Evolutionary conservation across 2,329 filamentous ascomycete species (phyloP), one percentile per base, ranked within the genome.

Genomic region (Epichloe glyceriae): DNA sequence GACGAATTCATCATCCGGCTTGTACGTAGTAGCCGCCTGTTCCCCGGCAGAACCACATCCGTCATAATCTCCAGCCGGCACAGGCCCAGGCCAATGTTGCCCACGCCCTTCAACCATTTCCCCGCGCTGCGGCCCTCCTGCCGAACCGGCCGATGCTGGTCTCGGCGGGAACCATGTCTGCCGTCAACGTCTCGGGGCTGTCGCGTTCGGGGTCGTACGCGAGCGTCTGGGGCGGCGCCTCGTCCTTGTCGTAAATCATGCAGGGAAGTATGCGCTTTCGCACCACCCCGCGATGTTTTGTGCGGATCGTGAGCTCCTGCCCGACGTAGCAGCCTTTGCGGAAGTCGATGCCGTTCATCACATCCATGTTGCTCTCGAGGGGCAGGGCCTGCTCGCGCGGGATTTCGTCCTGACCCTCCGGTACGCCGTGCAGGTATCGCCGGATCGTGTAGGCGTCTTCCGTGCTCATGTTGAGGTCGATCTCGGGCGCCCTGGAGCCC

Each of bases 301-400:
- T 98, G 41, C 93, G 84, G 57, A 97, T 95, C 1, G 93, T 97
- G 56, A 98, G 76, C 67, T 98, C 93, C 69, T 98, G 93, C 0
- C 93, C 93, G 7, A 97, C 81, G 67, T 98, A 98, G 69, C 93
- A 98, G 7, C 93, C 93, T 71, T 98, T 98, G 62, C 82, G 82
- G 71, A 93, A 98, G 68, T 96, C 88, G 57, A 98, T 84, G 26
- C 82, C 93, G 46, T 79, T 78, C 76, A 87, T 87, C 53, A 87
- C 70, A 67, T 98, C 93, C 64, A 97, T 77, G 65, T 96, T 96
- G 62, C 77, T 84, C 68, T 97, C 91, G 66, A 90, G 83, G 1
- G 93, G 91, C 50, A 98, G 73, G 0, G 88, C 82, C 17, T 76
- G 71, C 56, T 85, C 85, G 52, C 75, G 70, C 6, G 79, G 65